These are phyloP conservation scores for Platismatia glauca DNA, from an alignment of 495 filamentous ascomycete genomes.

Conservation along the genomic window DNA sequence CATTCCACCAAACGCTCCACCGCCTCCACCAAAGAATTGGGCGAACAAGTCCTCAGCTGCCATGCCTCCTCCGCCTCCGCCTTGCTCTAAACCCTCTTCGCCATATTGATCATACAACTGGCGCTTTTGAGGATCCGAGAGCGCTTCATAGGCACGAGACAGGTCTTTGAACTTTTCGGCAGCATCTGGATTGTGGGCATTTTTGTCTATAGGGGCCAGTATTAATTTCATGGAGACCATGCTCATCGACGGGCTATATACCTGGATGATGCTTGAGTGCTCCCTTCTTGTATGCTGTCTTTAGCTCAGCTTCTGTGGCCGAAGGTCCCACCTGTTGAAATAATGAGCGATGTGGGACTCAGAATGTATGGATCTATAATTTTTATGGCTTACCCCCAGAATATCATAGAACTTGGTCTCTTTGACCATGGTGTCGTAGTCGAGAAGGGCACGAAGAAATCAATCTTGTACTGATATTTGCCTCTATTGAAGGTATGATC, in stretches of 20 bases:
- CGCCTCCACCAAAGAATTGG: conserved; percentile 91
- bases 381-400: conserved; percentile 59
- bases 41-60: conserved; percentile 94
- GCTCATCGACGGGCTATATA: conserved; percentile 28
- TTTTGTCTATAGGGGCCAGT: conserved; percentile 63
- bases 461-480: too few species aligned
- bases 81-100: conserved; percentile 87
- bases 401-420: conserved; percentile 82
- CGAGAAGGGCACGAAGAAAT: neutral
- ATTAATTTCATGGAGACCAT: neutral
- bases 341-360: conserved; percentile 12
- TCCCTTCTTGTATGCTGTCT: conserved; percentile 83
- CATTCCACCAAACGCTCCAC: conserved; percentile 73
- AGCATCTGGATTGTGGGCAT: conserved; percentile 82
- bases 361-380: neutral
- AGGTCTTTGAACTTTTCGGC: conserved; percentile 98
- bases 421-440: conserved; percentile 64
- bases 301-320: conserved; percentile 69
- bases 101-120: conserved; percentile 92
- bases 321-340: conserved; percentile 55
- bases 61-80: conserved; percentile 78
- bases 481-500: neutral
- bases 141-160: conserved; percentile 86
- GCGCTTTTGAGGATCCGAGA: conserved; percentile 87
- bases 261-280: conserved; percentile 88